A percentile compares a stretch with the other conserved stretches of the same genome.
phyloP scores from a whole-genome alignment of 1,284 basidiomycete genomes.

The Anthracocystis walkeri region DNA sequence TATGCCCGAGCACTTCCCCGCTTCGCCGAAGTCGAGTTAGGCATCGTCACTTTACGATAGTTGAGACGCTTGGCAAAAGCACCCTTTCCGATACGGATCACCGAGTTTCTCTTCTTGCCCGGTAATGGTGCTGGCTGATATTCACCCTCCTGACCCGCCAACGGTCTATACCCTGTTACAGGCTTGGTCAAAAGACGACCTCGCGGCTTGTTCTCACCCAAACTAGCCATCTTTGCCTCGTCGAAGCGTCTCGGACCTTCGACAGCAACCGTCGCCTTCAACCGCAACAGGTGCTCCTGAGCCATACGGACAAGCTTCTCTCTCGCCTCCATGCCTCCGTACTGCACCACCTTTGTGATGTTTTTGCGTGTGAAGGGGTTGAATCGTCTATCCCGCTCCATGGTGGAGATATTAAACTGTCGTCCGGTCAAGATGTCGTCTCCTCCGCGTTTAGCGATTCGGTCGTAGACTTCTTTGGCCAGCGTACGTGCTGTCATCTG shows the following conservation, averaged over 20 bases:
- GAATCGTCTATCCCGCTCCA: slow-evolving; percentile 60
- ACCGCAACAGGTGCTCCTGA: slow-evolving; percentile 50
- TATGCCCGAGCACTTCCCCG: slow-evolving; percentile 4
- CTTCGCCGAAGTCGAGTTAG: slow-evolving; percentile 11
- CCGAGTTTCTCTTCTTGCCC: slow-evolving; percentile 55
- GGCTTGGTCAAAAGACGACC: slow-evolving; percentile 58
- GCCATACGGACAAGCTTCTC: slow-evolving; percentile 52
- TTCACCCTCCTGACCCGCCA: slow-evolving; percentile 46
- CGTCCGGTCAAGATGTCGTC: slow-evolving; percentile 43
- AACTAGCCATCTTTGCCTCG: slow-evolving; percentile 31
- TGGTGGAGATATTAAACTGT: slow-evolving; percentile 38
- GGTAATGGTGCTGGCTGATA: slow-evolving; percentile 39
- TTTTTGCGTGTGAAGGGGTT: slow-evolving; percentile 58
- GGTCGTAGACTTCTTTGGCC: slow-evolving; percentile 59
- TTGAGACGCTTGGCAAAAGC: slow-evolving; percentile 61
- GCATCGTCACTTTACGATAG: slow-evolving; percentile 42
- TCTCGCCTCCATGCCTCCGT: slow-evolving; percentile 56
- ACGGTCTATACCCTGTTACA: slow-evolving; percentile 31
- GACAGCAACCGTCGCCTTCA: slow-evolving; percentile 54
- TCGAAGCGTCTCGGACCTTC: slow-evolving; percentile 55
- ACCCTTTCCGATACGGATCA: slow-evolving; percentile 65
- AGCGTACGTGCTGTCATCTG: slow-evolving; percentile 66
- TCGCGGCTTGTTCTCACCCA: slow-evolving; percentile 40
- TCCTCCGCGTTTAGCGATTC: slow-evolving; percentile 47
- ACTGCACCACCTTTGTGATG: slow-evolving; percentile 61